Evolutionary conservation across 129 eudicot species (phyloP).

Genomic region (Heracleum sosnowskyi): DNA sequence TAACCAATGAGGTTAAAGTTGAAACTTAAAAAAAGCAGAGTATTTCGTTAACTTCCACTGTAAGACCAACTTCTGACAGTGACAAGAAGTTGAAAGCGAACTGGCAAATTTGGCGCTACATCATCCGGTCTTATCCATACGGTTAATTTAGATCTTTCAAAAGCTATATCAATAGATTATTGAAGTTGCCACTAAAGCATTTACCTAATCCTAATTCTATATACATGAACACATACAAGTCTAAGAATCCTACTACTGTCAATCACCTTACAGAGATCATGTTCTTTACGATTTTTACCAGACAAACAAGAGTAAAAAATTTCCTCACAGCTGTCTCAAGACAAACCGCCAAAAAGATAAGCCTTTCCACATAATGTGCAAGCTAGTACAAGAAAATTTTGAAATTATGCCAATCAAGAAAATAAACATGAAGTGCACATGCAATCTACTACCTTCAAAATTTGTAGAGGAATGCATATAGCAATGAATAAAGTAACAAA

Average conservation of each 20-base stretch:
- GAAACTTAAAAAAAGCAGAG: neutral
- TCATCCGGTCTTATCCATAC: neutral
- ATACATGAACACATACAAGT: neutral
- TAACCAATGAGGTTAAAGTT: too few species aligned
- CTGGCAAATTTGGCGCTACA: neutral
- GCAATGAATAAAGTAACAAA: neutral
- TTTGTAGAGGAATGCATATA: neutral
- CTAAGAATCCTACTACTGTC: neutral
- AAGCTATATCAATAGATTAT: neutral
- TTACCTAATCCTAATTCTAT: constrained; percentile 4
- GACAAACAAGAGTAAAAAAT: neutral
- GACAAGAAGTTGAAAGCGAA: neutral
- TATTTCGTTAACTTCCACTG: neutral
- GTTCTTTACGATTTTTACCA: neutral
- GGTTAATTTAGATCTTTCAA: neutral
- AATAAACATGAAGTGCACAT: neutral
- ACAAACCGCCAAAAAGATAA: neutral
- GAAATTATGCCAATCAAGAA: neutral
- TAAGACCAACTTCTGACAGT: neutral
- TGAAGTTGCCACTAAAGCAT: neutral
- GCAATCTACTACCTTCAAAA: neutral
- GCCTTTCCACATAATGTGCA: neutral
- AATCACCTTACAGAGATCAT: neutral
- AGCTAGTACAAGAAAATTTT: neutral
- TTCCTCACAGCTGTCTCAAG: neutral